Base-by-base conservation (phyloP, 306 rosid species). In the Glycyrrhiza uralensis region DNA sequence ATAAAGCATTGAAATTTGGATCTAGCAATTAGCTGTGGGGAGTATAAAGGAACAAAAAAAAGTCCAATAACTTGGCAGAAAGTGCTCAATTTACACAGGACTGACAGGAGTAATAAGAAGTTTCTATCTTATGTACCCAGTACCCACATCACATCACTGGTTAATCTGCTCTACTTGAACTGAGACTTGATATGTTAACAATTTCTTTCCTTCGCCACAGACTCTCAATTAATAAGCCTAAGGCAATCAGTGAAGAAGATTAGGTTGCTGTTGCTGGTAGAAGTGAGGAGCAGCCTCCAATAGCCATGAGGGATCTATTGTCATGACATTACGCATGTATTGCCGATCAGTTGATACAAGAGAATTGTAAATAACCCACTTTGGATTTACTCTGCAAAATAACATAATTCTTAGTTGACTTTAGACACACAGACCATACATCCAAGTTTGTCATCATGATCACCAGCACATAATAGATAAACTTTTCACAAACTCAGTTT, bases 211-310 rank as follows among this genome's bases (percentile, higher is more conserved):
- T 64, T 49, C 10, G 38, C 41, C 19, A 32, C 23, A 29, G 13
- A 62, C 30, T 17, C 15, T 6, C 33, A 11, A 12, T 57, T n/a
- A 15, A 30, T 6, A 52, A 49, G 65, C 32, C 63, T 11, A 62
- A 4, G 24, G 72, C 46, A 79, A 75, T 78, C 80, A 81, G 54
- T 23, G 81, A 81, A 33, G 83, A 68, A 72, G 81, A 63, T 80
- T 71, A 38, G 78, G 87, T 23, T 76, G 83, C 42, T 85, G 91
- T 47, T 78, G 71, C 76, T 87, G 87, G 88, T 90, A 91, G 82
- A 91, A 93, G 78, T 91, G 98, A 14, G 97, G 96, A 49, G 97
- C 98, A 47, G 84, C 94, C 76, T 89, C 98, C 42, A 77, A 58
- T 45, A 93, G 82, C 86, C 94, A 89, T 5, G 97, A 86, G 8